Evolutionary conservation across 495 filamentous ascomycete genomes (phyloP).

Genomic region (Penicillium steckii): DNA sequence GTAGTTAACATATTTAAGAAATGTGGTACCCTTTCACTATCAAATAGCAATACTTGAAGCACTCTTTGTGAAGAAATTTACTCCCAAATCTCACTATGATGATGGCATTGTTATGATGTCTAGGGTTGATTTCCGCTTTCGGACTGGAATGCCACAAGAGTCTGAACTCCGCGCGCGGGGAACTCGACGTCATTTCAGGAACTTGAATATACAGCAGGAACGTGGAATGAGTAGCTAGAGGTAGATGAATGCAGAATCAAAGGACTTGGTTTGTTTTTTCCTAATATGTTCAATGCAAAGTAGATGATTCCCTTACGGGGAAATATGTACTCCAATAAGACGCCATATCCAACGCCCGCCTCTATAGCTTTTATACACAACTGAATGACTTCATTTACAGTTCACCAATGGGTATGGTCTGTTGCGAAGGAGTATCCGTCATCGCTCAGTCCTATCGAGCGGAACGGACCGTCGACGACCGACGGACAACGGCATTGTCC

Average conservation of each 20-base stretch:
- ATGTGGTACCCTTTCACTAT: background rate
- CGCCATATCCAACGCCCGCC: background rate
- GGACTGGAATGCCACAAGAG: slow-evolving; percentile 8
- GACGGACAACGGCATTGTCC: slow-evolving; percentile 24
- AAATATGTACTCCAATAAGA: background rate
- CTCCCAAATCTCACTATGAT: background rate
- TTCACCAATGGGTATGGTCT: too few species aligned
- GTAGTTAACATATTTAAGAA: background rate
- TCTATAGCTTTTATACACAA: slow-evolving; percentile 10
- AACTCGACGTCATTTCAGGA: background rate
- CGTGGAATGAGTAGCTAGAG: background rate
- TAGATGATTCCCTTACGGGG: background rate
- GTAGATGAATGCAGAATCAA: background rate
- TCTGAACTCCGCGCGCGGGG: background rate
- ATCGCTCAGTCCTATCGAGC: slow-evolving; percentile 9
- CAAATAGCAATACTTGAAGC: background rate
- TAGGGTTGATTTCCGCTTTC: background rate
- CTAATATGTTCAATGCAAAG: background rate
- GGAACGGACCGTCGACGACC: slow-evolving; percentile 32
- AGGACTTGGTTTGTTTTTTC: background rate
- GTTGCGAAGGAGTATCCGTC: too few species aligned
- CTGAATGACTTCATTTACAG: background rate
- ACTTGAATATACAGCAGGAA: background rate
- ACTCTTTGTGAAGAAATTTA: background rate
- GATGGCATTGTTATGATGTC: background rate